A percentile compares a stretch with the other conserved stretches of the same genome.
Evolutionary conservation across 495 filamentous ascomycete species (phyloP).

Genomic region (Xylaria curta): DNA sequence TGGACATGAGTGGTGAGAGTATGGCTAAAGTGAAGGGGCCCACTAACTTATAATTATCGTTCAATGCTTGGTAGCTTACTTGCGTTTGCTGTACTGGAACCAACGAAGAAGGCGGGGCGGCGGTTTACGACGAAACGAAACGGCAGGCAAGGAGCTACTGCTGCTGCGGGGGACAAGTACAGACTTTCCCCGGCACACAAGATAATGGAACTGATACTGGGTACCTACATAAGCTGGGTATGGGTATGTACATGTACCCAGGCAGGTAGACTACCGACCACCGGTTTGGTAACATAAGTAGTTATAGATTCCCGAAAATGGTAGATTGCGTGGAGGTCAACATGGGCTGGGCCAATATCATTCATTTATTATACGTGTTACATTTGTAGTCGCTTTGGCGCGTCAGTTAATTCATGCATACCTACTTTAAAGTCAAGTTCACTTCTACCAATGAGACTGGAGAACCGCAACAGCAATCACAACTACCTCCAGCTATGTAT

Average conservation of each 20-base stretch:
- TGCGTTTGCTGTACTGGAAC: background rate
- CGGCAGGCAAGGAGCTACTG: background rate
- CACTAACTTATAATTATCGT: constrained; percentile 18
- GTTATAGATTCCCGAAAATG: background rate
- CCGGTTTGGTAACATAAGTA: background rate
- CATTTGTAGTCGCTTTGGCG: background rate
- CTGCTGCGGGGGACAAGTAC: constrained; percentile 1
- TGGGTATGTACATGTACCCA: background rate
- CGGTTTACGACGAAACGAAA: background rate
- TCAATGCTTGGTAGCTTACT: background rate
- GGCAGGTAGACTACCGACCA: background rate
- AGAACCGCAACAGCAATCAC: background rate
- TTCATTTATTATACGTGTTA: background rate
- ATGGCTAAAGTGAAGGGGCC: constrained; percentile 5
- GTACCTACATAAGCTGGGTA: no score
- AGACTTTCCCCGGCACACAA: background rate
- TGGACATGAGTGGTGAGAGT: background rate
- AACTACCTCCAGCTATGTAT: background rate
- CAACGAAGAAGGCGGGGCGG: constrained; percentile 3
- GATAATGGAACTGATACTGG: background rate
- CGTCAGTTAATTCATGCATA: background rate
- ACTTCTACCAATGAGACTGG: constrained; percentile 2
- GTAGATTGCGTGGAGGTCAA: background rate
- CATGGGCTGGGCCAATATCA: background rate
- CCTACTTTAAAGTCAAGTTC: background rate